Base-by-base conservation (phyloP, 2,329 filamentous ascomycete species). In the Colletotrichum destructivum region DNA sequence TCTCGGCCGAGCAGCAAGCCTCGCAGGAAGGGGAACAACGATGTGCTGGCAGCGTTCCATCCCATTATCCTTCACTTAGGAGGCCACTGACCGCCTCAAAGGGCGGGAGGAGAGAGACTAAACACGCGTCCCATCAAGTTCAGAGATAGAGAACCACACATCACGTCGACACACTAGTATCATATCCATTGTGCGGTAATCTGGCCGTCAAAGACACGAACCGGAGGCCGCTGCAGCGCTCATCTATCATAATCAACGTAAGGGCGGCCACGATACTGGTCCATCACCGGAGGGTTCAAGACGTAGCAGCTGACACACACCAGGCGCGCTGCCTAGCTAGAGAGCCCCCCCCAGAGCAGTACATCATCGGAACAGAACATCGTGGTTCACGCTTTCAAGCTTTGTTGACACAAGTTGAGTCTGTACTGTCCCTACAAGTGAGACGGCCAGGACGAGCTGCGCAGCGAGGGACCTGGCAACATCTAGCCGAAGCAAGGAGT, bases 381-480 rank as follows among this genome's bases (percentile, higher is more conserved):
- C 13, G 26, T 31, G 16, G 21, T 8, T 51, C 31, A 62, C 59
- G 18, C 26, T n/a, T 15, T n/a, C 18, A 23, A 2, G 18, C 6
- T 11, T 56, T n/a, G 2, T 23, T 18, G 18, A 12, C 12, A n/a
- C 16, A 16, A 15, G 18, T 26, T 13, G 6, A n/a, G 2, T 21
- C 3, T 23, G 2, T 8, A 15, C 4, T 16, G 35, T 23, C 18
- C 31, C 35, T n/a, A 79, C 70, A 62, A 76, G 76, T 0, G 77
- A 75, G 4, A 83, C 75, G 35, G 77, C 80, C 38, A 79, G 75
- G 23, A 49, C 72, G 21, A 79, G 73, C 42, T 80, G 79, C 18
- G 75, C 75, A 62, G 77, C 76, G 7, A 80, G 66, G 59, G 78
- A 78, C 7, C 78, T 59, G 40, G 78, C 76, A 35, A 77, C 75